These are phyloP conservation scores for Pleurozium schreberi DNA, from an alignment of 225 moss, liverwort and hornwort genomes.

Conservation along the genomic window DNA sequence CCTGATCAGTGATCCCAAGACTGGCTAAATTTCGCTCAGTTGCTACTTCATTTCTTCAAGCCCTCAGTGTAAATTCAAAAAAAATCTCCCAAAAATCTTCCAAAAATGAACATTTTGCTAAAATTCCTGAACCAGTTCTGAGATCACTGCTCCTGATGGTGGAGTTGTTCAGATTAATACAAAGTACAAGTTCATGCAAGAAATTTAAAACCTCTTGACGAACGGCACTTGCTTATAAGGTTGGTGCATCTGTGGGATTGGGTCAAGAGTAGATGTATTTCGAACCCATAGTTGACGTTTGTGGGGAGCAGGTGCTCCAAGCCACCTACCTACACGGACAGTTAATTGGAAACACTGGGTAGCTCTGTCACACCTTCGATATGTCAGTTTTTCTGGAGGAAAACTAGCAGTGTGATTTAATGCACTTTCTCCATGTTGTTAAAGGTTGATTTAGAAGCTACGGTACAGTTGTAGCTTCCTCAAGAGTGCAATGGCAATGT, in stretches of 20 bases:
- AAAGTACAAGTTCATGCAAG: not conserved
- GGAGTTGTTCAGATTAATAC: not conserved
- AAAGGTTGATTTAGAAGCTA: not conserved
- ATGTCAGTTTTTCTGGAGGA: not conserved
- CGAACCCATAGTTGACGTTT: not conserved
- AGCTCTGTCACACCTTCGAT: not conserved
- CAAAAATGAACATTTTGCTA: no score
- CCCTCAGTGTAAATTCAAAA: no score
- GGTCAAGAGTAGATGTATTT: not conserved
- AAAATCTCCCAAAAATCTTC: no score
- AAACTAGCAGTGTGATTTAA: not conserved
- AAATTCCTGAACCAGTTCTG: no score
- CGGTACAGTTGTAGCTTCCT: not conserved
- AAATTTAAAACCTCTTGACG: not conserved
- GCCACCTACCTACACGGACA: not conserved
- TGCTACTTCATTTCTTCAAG: no score
- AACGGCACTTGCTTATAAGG: not conserved
- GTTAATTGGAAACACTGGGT: not conserved
- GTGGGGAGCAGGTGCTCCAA: not conserved
- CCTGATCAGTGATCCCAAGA: no score
- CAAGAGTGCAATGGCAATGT: not conserved
- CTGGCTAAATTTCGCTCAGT: no score
- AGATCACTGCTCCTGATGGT: not conserved
- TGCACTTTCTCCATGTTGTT: not conserved
- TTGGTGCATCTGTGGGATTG: not conserved